These are phyloP conservation scores for Cichorium intybus DNA, from an alignment of 140 eudicot species.

Conservation along the genomic window DNA sequence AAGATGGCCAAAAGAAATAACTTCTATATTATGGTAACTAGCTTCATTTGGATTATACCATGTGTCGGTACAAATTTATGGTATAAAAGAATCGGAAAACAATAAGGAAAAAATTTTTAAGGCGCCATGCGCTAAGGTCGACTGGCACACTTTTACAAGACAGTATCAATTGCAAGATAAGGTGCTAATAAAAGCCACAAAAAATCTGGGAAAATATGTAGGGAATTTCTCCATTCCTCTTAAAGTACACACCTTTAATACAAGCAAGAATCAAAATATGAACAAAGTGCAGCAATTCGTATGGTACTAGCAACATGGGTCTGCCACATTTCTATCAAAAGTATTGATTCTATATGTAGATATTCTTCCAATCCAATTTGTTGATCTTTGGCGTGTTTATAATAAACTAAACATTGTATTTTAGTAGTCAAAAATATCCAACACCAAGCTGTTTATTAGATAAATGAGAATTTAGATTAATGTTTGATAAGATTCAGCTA, in stretches of 20 bases:
- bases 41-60: slow-evolving; percentile 7
- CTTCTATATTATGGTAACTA: slow-evolving; percentile 12
- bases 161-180: slow-evolving; percentile 34
- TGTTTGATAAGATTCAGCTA: slow-evolving; percentile 28
- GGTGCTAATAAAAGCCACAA: slow-evolving; percentile 27
- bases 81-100: not conserved
- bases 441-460: slow-evolving; percentile 21
- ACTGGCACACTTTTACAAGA: slow-evolving; percentile 22
- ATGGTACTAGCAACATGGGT: slow-evolving; percentile 32
- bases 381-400: slow-evolving; percentile 18
- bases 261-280: slow-evolving; percentile 32
- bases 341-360: slow-evolving; percentile 32
- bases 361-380: slow-evolving; percentile 25
- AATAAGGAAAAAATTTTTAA: not conserved
- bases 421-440: slow-evolving; percentile 17
- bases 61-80: not conserved
- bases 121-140: slow-evolving; percentile 2
- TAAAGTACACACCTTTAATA: slow-evolving; percentile 31
- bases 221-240: slow-evolving; percentile 22
- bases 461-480: slow-evolving; percentile 23
- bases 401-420: slow-evolving; percentile 9
- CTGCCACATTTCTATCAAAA: slow-evolving; percentile 33
- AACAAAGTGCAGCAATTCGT: slow-evolving; percentile 30
- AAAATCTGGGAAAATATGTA: slow-evolving; percentile 21
- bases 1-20: slow-evolving; percentile 15